Base-by-base conservation (phyloP, 805 yeast genomes). In the Maudiozyma bulderi region DNA sequence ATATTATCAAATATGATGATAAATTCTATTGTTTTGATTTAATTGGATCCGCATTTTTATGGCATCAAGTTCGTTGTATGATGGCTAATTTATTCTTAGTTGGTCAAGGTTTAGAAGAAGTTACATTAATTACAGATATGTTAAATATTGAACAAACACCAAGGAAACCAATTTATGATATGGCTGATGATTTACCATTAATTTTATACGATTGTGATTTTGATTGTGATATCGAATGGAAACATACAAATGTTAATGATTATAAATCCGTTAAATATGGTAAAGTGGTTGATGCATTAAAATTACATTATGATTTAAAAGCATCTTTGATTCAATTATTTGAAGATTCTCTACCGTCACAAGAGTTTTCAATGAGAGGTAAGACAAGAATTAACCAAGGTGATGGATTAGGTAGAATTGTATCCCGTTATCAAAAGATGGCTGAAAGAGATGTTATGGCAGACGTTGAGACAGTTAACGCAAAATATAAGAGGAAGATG, bases 41-140 rank as follows among this genome's bases (percentile, higher is more conserved):
- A 47, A 73, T 77, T 53, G 99, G 99, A 0, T 73, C 86, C 1
- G 99, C 98, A 8, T 93, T 93, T 57, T 68, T 93, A 49, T 93
- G 98, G 98, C 98, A 93, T 64, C 99, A 93, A 66, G 99, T 93
- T 15, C 77, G 99, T 50, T 89, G 95, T 56, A 93, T 93, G 93
- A 78, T 89, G 70, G 96, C 95, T 0, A 72, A 85, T 9, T 64
- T 93, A 49, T 78, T 93, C 47, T 66, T 84, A 28, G 81, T 89
- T 7, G 99, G 96, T 0, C 95, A 89, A 64, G 71, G 72, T 13
- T 73, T 77, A 20, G 99, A 93, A 64, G 49, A 62, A 0, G 83
- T 88, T 0, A 58, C 65, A 0, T 65, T 88, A 0, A 71, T 93
- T 1, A 64, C 65, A 10, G 74, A 78, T 2, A 68, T 93, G 50